Base-by-base conservation (phyloP, 768 basidiomycete species). In the Boletus tylopilopsis region DNA sequence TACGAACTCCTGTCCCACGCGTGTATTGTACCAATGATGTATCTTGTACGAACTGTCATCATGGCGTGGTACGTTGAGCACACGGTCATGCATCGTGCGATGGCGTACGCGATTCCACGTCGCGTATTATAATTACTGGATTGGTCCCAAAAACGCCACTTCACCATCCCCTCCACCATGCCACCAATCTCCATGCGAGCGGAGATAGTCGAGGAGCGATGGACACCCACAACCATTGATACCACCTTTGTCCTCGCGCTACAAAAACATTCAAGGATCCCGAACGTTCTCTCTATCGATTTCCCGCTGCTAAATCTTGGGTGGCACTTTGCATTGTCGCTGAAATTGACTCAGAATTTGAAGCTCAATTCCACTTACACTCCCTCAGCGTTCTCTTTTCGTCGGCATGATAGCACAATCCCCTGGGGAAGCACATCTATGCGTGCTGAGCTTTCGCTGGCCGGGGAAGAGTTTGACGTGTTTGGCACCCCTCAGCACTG, bases 381-480 rank as follows among this genome's bases (percentile, higher is more conserved):
- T n/a, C 53, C 57, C 0, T 5, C 7, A 37, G 9, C n/a, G 4
- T 40, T 61, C 21, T 52, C 59, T 6, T 63, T 56, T 8, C 46
- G 43, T 33, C 50, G 18, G 35, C 5, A 38, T 9, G 11, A 18
- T 9, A 45, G 6, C 12, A 21, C 19, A 6, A 40, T 22, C 6
- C 29, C n/a, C n/a, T 63, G 61, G 61, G 46, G 24, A 6, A 42
- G 50, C 11, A 46, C 57, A 12, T 63, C 41, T 6, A 53, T 61
- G 29, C 29, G 18, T n/a, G 44, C 54, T 33, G 36, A 52, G n/a
- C 35, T 61, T 18, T 44, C 25, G 9, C 22, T 62, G 15, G n/a
- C 0, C 13, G 7, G 6, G 21, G 19, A 50, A 30, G 11, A 30
- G 29, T 1, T n/a, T n/a, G 19, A 19, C 13, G 19, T n/a, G 13